Percentiles rank a stretch among this genome's conserved stretches.
These are phyloP conservation scores for Populus hybrid DNA, from an alignment of 441 rosid genomes.

Conservation along the genomic window DNA sequence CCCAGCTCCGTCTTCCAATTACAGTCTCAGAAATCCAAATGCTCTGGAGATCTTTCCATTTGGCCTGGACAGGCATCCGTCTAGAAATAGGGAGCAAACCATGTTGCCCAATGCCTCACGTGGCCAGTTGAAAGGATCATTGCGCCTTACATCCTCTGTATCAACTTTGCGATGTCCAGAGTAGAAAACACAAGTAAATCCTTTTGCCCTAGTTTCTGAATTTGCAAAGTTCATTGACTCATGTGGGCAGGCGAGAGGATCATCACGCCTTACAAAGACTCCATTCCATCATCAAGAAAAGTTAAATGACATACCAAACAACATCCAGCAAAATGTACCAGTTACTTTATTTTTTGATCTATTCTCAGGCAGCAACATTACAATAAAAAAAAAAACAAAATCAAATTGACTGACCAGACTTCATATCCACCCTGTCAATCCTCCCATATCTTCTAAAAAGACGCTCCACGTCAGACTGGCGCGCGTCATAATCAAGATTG, in stretches of 20 bases:
- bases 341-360: background rate
- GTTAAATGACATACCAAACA: background rate
- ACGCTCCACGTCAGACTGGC: constrained; percentile 83
- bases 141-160: background rate
- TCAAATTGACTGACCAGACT: constrained; percentile 48
- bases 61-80: background rate
- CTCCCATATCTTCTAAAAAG: constrained; percentile 85
- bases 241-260: background rate
- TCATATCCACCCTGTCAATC: constrained; percentile 94
- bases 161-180: background rate
- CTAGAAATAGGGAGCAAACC: background rate
- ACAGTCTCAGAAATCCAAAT: background rate
- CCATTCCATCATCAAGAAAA: background rate
- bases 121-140: background rate
- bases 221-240: background rate
- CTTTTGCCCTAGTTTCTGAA: background rate
- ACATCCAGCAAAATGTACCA: background rate
- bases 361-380: background rate
- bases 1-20: background rate
- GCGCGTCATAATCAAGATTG: constrained; percentile 90
- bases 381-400: too few species aligned
- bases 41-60: background rate
- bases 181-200: background rate
- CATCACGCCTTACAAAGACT: background rate
- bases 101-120: background rate